Percentiles rank a stretch among this genome's conserved stretches.
Conservation (phyloP, 139 green algal genomes). For the Chlorella sp. region DNA sequence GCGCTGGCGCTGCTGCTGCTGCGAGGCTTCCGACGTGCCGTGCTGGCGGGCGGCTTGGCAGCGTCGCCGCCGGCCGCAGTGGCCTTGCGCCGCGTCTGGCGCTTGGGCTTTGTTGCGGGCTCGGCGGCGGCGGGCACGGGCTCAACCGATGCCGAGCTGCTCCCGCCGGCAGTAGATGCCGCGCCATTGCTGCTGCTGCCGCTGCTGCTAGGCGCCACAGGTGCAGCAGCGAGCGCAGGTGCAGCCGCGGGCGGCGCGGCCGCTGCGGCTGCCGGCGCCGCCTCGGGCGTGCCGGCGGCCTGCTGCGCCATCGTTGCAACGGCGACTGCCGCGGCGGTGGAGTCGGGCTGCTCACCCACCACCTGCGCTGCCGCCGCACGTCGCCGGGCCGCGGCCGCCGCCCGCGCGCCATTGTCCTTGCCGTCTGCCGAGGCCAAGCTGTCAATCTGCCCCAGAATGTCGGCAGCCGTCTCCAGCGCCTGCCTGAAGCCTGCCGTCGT, state of each 20-base stretch:
- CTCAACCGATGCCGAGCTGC: background rate
- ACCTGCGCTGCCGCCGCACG: background rate
- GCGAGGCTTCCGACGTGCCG: background rate
- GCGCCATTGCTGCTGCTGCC: background rate
- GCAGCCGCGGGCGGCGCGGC: background rate
- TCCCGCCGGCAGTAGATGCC: background rate
- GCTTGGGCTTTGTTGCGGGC: background rate
- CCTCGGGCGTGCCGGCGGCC: background rate
- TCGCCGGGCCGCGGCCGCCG: background rate
- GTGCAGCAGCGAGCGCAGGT: background rate
- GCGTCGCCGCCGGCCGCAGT: background rate
- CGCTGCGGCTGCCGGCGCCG: background rate
- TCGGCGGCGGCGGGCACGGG: too few relatives aligned
- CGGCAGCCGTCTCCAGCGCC: conserved; percentile 33
- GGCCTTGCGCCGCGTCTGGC: background rate
- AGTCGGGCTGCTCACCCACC: background rate
- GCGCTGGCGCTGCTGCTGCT: background rate
- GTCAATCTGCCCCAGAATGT: conserved; percentile 27
- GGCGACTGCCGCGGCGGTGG: background rate
- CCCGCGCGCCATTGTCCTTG: background rate
- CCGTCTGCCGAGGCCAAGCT: background rate
- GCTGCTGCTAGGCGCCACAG: background rate
- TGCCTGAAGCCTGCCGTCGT: conserved; percentile 41
- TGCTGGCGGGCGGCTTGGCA: background rate
- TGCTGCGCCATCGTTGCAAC: background rate